Base-by-base conservation (phyloP, 2,329 filamentous ascomycete species). In the Exophiala lecanii-corni region DNA sequence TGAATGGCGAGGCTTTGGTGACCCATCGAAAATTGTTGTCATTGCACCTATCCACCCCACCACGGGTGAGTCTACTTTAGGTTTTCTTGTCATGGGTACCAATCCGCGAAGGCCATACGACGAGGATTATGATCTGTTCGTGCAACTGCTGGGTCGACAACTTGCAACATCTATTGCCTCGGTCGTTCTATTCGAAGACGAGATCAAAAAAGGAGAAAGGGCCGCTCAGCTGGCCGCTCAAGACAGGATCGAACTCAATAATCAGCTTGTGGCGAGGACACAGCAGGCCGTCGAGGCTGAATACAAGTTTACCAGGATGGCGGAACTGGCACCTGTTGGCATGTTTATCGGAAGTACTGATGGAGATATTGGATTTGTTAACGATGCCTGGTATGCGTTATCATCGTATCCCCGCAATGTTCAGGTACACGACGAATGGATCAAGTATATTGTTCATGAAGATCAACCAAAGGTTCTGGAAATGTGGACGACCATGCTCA, bases 101-200 rank as follows among this genome's bases (percentile, higher is more conserved):
- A 94, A 94, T 58, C 85, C 87, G 2, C 72, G 85, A 31, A 74
- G 86, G 37, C 86, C 84, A 0, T 92, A 86, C 55, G 84, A 92
- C 55, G 81, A 84, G 26, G 86, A 91, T 53, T 92, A 91, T 57
- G 78, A 79, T 49, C 70, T 91, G 1, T 92, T 91, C 55, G 73
- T 91, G 26, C 81, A 85, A 54, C 71, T 91, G 1, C 66, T 91
- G 4, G 82, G 81, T 35, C 76, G 85, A 16, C 86, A 91, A 59
- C 69, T 91, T 6, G 84, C 82, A 6, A 91, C 86, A 0, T 88
- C 85, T 0, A 74, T 91, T 61, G 86, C 86, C 1, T 89, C 85
- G 0, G 86, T 89, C 0, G 84, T 89, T 0, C 64, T 92, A 2
- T 89, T 89, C 45, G 86, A 91, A 59, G 86, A 91, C 53, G 86